Percentiles rank a stretch among this genome's conserved stretches.
Evolutionary conservation across 148 eudicot species (phyloP).

Genomic region (Camellia japonica): DNA sequence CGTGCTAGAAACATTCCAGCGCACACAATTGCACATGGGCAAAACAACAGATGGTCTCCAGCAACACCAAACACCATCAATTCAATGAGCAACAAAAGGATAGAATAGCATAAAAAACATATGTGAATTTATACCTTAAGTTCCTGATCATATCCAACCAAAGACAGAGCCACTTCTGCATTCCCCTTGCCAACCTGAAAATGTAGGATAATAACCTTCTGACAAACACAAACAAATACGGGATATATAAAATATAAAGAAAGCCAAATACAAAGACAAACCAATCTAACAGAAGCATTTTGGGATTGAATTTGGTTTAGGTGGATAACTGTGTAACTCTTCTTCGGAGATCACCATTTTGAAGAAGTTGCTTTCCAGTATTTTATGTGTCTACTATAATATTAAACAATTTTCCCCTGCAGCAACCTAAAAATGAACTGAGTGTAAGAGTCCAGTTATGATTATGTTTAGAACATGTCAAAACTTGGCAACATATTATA

Average conservation of each 20-base stretch:
- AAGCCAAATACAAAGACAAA: slow-evolving; percentile 24
- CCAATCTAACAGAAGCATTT: slow-evolving; percentile 73
- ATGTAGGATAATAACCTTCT: background rate
- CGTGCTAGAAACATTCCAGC: background rate
- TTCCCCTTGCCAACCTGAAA: slow-evolving; percentile 87
- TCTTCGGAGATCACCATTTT: slow-evolving; percentile 80
- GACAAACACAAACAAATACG: background rate
- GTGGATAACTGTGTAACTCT: slow-evolving; percentile 90
- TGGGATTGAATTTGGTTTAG: slow-evolving; percentile 82
- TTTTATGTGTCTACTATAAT: slow-evolving; percentile 82
- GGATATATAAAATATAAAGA: background rate
- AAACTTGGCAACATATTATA: slow-evolving; percentile 1
- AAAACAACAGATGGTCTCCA: background rate
- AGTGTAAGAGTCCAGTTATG: background rate
- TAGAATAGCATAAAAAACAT: background rate
- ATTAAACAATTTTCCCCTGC: slow-evolving; percentile 86
- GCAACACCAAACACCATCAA: background rate
- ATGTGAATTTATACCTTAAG: slow-evolving; percentile 51
- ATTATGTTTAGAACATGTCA: background rate
- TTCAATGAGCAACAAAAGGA: background rate
- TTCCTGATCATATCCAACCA: slow-evolving; percentile 86
- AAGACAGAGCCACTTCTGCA: slow-evolving; percentile 86
- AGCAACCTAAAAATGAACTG: slow-evolving; percentile 59
- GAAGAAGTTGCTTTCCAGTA: slow-evolving; percentile 84
- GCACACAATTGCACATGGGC: background rate